These are phyloP conservation scores for Choiromyces venosus DNA, from an alignment of 495 filamentous ascomycete genomes.

Conservation along the genomic window DNA sequence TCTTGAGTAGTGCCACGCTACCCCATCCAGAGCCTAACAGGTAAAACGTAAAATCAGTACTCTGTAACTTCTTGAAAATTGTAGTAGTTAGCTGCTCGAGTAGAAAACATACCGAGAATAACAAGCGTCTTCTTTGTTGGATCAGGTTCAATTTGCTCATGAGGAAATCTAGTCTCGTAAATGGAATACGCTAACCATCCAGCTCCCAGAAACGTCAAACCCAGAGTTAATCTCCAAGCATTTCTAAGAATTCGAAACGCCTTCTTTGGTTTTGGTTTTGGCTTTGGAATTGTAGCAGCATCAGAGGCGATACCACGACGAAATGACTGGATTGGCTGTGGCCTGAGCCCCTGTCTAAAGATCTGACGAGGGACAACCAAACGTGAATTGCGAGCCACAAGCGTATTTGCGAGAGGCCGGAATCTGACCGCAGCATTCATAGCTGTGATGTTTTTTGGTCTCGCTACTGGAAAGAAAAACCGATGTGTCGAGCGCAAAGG, in stretches of 20 bases:
- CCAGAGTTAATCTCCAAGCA: constrained; percentile 71
- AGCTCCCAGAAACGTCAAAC: constrained; percentile 61
- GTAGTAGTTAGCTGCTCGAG: neutral
- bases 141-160: constrained; percentile 73
- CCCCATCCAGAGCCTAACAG: constrained; percentile 78
- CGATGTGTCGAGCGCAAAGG: neutral
- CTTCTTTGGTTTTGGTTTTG: constrained; percentile 40
- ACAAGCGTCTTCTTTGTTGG: constrained; percentile 94
- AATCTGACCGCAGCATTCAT: neutral
- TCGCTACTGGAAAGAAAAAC: neutral
- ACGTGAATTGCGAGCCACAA: constrained; percentile 26
- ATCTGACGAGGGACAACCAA: constrained; percentile 30
- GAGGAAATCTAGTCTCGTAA: constrained; percentile 72
- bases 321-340: constrained; percentile 35
- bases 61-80: neutral
- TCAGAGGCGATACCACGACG: constrained; percentile 46
- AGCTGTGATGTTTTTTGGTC: neutral
- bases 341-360: constrained; percentile 22
- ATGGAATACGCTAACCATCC: constrained; percentile 73
- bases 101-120: constrained; percentile 66
- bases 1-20: constrained; percentile 92
- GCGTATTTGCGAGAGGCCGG: neutral
- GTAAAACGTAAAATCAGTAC: constrained; percentile 7
- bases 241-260: constrained; percentile 52
- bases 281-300: constrained; percentile 35